phyloP scores from a whole-genome alignment of 1,284 basidiomycete genomes.

The Schizopora paradoxa region DNA sequence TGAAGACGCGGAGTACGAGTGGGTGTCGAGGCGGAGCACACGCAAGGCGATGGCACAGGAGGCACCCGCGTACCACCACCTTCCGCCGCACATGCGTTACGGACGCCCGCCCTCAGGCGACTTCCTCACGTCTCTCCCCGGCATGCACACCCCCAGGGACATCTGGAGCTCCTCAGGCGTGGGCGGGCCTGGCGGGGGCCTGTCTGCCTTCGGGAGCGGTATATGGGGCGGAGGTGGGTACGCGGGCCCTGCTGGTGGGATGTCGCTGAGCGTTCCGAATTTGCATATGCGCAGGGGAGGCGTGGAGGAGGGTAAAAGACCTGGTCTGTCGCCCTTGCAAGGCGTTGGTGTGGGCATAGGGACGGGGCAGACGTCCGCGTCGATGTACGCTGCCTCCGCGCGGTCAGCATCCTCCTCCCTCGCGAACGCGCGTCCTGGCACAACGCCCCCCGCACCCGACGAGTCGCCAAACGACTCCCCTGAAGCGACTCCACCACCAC shows the following conservation, averaged over 20 bases:
- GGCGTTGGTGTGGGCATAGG: not conserved
- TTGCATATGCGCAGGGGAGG: not conserved
- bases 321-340: no score
- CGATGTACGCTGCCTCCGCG: not conserved
- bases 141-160: slow-evolving; percentile 39
- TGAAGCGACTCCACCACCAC: slow-evolving; percentile 29
- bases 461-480: slow-evolving; percentile 36
- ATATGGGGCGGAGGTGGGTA: slow-evolving; percentile 11
- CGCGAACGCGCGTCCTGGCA: no score
- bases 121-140: slow-evolving; percentile 51
- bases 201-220: slow-evolving; percentile 4
- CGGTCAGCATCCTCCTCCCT: not conserved
- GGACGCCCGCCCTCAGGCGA: slow-evolving; percentile 50
- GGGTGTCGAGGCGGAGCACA: slow-evolving; percentile 64
- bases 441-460: slow-evolving; percentile 26
- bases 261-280: slow-evolving; percentile 11
- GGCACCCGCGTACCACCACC: slow-evolving; percentile 55
- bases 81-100: slow-evolving; percentile 68
- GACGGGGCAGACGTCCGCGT: not conserved
- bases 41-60: slow-evolving; percentile 47
- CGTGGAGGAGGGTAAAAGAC: no score
- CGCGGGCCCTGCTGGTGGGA: slow-evolving; percentile 2
- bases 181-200: slow-evolving; percentile 19
- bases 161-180: slow-evolving; percentile 33
- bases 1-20: slow-evolving; percentile 65